phyloP scores from a whole-genome alignment of 2,329 filamentous ascomycete species.

The Gaeumannomyces sp. region DNA sequence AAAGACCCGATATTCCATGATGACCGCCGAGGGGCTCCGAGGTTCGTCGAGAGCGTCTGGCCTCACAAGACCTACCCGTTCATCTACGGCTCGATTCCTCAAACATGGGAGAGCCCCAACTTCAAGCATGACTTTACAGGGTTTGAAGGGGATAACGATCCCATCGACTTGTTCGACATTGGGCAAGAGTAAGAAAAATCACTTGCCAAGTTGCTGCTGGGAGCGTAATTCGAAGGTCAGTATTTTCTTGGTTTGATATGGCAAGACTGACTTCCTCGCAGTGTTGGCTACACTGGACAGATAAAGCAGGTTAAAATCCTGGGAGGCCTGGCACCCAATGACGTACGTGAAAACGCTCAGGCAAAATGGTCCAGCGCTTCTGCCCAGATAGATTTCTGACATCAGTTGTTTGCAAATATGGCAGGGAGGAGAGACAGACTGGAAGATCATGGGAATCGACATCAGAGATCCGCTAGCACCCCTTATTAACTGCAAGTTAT shows the following conservation, averaged over 20 bases:
- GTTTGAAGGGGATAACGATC: too few relatives aligned
- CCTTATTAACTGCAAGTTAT: too few relatives aligned
- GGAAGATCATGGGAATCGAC: too few relatives aligned
- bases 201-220: too few relatives aligned
- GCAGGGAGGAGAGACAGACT: not conserved
- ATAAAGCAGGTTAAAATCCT: not conserved
- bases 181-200: not conserved
- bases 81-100: slow-evolving; percentile 36
- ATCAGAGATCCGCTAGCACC: too few relatives aligned
- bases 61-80: slow-evolving; percentile 38
- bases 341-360: not conserved
- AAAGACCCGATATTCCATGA: slow-evolving; percentile 36
- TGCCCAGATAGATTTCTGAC: too few relatives aligned
- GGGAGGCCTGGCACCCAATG: not conserved
- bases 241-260: not conserved
- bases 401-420: not conserved
- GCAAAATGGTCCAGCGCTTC: not conserved
- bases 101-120: slow-evolving; percentile 39
- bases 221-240: not conserved
- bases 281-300: not conserved
- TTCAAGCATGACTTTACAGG: too few relatives aligned
- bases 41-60: slow-evolving; percentile 36
- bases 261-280: not conserved
- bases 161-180: slow-evolving; percentile 31
- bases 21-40: slow-evolving; percentile 27